phyloP scores from a whole-genome alignment of 2,329 filamentous ascomycete species.

The Nectriaceae sp. region DNA sequence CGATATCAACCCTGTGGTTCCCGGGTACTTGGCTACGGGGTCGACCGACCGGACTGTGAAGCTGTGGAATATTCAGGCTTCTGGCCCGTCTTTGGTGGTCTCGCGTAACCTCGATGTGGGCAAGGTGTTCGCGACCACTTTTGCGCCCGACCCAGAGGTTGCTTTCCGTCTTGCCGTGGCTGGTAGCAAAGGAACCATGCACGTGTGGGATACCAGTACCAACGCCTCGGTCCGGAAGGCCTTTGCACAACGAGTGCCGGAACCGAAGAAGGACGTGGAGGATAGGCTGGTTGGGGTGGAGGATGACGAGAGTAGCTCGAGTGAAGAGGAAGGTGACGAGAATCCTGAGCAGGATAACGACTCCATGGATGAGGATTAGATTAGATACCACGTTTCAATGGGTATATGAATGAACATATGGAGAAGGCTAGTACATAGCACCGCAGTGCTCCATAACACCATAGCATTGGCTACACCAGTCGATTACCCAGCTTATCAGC shows the following conservation, averaged over 20 bases:
- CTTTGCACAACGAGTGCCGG: slow-evolving; percentile 68
- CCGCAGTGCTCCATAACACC: no score
- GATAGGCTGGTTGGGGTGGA: slow-evolving; percentile 79
- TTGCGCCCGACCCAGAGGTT: slow-evolving; percentile 87
- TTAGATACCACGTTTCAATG: background rate
- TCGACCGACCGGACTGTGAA: slow-evolving; percentile 95
- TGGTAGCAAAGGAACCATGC: slow-evolving; percentile 88
- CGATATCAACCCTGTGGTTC: slow-evolving; percentile 86
- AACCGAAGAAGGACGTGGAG: slow-evolving; percentile 62
- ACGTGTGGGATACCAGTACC: slow-evolving; percentile 96
- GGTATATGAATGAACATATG: no score
- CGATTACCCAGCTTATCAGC: no score
- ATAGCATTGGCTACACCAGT: no score
- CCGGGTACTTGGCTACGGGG: slow-evolving; percentile 90
- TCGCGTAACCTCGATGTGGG: slow-evolving; percentile 91
- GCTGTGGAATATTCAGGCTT: slow-evolving; percentile 86
- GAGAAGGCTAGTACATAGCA: no score
- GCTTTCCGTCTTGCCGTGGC: slow-evolving; percentile 91
- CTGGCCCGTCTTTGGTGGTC: slow-evolving; percentile 86
- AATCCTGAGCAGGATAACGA: slow-evolving; percentile 53
- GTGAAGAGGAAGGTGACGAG: slow-evolving; percentile 55
- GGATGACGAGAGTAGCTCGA: slow-evolving; percentile 67
- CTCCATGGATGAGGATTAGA: slow-evolving; percentile 59
- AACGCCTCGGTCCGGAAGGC: slow-evolving; percentile 83
- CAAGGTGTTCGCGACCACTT: slow-evolving; percentile 88